Base-by-base conservation (phyloP, 2,329 filamentous ascomycete species). In the Penicillium sclerotiorum region DNA sequence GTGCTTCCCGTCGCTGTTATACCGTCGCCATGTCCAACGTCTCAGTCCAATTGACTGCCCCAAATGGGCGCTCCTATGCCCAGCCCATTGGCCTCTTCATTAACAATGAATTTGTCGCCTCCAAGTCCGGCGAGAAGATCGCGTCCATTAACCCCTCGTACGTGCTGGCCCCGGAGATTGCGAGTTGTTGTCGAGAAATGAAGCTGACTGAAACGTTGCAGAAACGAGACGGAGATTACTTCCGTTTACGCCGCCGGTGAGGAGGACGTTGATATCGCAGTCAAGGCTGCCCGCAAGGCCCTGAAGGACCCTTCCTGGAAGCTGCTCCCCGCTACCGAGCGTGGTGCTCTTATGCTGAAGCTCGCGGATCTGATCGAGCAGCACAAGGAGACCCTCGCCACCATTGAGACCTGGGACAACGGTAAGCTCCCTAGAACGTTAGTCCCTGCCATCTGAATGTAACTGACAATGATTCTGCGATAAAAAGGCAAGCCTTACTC, bases 71-170 rank as follows among this genome's bases (percentile, higher is more conserved):
- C 69, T 85, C 81, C 61, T 92, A 89, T 73, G 76, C 72, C 11
- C 87, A 90, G 74, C 88, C 88, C 2, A 77, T 82, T 37, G 89
- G 89, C n/a, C 79, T 93, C 8, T 92, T 91, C 72, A 90, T 92
- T 74, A 88, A 89, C 76, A 90, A 91, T 57, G 86, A 90, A 67
- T 92, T 89, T 68, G 84, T 90, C 45, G 78, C 83, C 62, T 83
- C 85, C 48, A 84, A 80, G 67, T 80, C 80, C 12, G 84, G 81
- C 37, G 78, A 85, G 64, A 88, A 80, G 59, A 79, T 91, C 46
- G 75, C 79, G 12, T 80, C 82, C 15, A 81, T 90, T 62, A 90
- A 90, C 65, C 88, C 88, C 38, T 81, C 81, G 71, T 73, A 63
- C 49, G 70, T 65, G 37, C 20, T 20, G 25, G 9, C 13, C 5